A percentile compares a stretch with the other conserved stretches of the same genome.
Evolutionary conservation across 768 basidiomycete species (phyloP).

Genomic region (Kwoniella dendrophila): DNA sequence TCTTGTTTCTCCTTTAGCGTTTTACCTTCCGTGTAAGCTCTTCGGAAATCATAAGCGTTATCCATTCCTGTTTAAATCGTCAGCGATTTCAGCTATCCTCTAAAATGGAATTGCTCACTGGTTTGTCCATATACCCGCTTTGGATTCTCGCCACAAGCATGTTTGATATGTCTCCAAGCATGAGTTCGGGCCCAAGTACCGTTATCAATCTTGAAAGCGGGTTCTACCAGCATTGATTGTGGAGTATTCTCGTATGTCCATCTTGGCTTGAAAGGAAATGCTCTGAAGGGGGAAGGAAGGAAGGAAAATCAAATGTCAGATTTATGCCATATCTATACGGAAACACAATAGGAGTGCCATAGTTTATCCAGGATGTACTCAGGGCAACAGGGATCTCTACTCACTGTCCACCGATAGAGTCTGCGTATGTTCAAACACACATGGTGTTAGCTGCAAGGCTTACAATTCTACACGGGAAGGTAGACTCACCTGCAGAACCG

Average conservation of each 20-base stretch:
- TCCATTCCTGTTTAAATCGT: slow-evolving; percentile 62
- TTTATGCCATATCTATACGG: neutral
- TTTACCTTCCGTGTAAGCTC: slow-evolving; percentile 71
- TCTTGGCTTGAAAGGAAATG: slow-evolving; percentile 74
- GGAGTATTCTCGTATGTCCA: slow-evolving; percentile 71
- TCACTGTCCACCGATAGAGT: slow-evolving; percentile 65
- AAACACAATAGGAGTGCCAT: neutral
- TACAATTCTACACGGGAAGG: neutral
- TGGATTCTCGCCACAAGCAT: slow-evolving; percentile 62
- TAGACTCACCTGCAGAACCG: slow-evolving; percentile 57
- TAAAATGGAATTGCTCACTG: slow-evolving; percentile 52
- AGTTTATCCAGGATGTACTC: no score
- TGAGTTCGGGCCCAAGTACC: slow-evolving; percentile 60
- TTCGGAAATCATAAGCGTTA: slow-evolving; percentile 69
- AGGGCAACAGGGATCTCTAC: neutral
- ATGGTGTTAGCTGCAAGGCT: neutral
- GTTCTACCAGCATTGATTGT: slow-evolving; percentile 71
- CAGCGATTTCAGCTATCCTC: neutral
- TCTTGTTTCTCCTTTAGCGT: slow-evolving; percentile 65
- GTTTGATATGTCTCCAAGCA: slow-evolving; percentile 81
- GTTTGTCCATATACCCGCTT: slow-evolving; percentile 51
- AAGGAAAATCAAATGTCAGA: neutral
- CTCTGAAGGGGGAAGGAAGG: slow-evolving; percentile 37
- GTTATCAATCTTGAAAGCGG: slow-evolving; percentile 63
- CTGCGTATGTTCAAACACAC: neutral